Base-by-base conservation (phyloP, 768 basidiomycete genomes). In the Hirschioporus abietinus region DNA sequence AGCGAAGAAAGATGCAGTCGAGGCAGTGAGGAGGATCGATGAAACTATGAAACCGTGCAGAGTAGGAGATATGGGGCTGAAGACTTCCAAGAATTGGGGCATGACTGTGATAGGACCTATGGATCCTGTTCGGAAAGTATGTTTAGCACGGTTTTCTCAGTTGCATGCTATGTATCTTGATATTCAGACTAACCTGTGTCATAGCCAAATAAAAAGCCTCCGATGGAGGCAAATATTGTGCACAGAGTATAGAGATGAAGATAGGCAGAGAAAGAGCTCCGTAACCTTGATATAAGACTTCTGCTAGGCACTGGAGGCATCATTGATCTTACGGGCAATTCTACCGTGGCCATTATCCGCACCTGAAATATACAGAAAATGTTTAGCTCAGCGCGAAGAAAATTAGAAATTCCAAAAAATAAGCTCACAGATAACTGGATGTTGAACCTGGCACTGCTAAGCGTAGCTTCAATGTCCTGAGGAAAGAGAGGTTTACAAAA, bases 71-170 rank as follows among this genome's bases (percentile, higher is more conserved):
- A 82, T 72, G 26, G 64, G 63, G 18, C 77, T 77, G 67, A 83
- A 82, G 18, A 76, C 76, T 7, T 67, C 27, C 63, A 73, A 67
- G 69, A 85, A 84, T 23, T 81, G 78, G 1, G 75, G 67, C 84
- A 84, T 85, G 36, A 80, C 77, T 1, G 78, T 83, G 35, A 84
- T 73, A 35, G 82, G 79, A 1, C 82, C 84, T 23, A 82, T 80
- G 9, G 73, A 71, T 27, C 70, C 72, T 69, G 26, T 1, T 12
- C 52, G 4, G 20, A 6, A 5, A 52, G 25, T 18, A 66, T 36
- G 27, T n/a, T 30, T 23, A 7, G 25, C 42, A 18, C 64, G 27
- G 23, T 30, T 17, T 15, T 52, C 59, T 27, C 15, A 25, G 62
- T n/a, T 6, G 36, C 8, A 6, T n/a, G n/a, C n/a, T n/a, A n/a